These are phyloP conservation scores for Lablab purpureus DNA, from an alignment of 306 rosid species.

Conservation along the genomic window DNA sequence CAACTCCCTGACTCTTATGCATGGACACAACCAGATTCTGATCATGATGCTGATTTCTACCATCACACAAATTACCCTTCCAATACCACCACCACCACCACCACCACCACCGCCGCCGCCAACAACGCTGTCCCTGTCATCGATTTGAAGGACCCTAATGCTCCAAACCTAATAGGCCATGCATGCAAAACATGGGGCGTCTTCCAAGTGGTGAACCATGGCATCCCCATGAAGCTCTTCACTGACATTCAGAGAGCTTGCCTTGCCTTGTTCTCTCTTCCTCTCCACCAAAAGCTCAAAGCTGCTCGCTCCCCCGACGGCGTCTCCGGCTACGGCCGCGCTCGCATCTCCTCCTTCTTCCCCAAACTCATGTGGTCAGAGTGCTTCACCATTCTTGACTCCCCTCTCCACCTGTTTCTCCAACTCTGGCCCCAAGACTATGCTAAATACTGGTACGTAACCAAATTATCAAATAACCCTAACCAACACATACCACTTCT, in stretches of 20 bases:
- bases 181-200: constrained; percentile 84
- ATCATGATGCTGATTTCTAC: not conserved
- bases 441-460: constrained; percentile 67
- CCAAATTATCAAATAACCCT: no score
- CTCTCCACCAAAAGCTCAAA: constrained; percentile 61
- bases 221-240: constrained; percentile 56
- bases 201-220: constrained; percentile 75
- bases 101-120: no score
- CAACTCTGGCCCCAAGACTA: constrained; percentile 83
- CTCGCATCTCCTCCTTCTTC: constrained; percentile 80
- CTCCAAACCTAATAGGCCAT: constrained; percentile 54
- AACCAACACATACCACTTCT: constrained; percentile 33
- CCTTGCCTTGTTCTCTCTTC: constrained; percentile 62
- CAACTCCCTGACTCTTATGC: constrained; percentile 74
- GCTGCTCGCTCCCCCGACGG: constrained; percentile 77
- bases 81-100: no score
- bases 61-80: constrained; percentile 21
- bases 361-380: constrained; percentile 93
- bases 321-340: constrained; percentile 74
- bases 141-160: constrained; percentile 66
- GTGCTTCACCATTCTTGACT: constrained; percentile 76
- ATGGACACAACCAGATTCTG: constrained; percentile 54
- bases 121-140: constrained; percentile 54
- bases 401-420: constrained; percentile 72
- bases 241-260: constrained; percentile 51